Evolutionary conservation across 2,329 filamentous ascomycete species (phyloP).

Genomic region (Diaporthe sp.): DNA sequence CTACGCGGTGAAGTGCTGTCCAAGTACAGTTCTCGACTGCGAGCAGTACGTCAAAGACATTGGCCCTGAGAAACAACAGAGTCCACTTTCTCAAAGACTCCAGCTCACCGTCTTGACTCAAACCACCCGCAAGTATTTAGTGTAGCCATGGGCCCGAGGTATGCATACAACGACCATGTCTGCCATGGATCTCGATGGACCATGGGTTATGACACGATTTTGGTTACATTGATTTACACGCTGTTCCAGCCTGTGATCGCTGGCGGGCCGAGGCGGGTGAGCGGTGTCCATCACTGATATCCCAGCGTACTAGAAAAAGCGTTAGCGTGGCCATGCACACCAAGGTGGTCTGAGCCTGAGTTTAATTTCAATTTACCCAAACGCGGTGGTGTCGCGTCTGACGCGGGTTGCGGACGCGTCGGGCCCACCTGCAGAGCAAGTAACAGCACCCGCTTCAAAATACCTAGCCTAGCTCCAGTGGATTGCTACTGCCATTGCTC

Average conservation of each 20-base stretch:
- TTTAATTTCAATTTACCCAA: neutral
- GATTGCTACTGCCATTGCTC: neutral
- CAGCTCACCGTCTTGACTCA: neutral
- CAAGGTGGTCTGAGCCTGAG: neutral
- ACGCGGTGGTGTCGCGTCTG: conserved; percentile 25
- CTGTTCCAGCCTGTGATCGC: neutral
- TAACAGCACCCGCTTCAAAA: conserved; percentile 9
- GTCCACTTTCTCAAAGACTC: neutral
- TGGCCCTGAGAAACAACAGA: neutral
- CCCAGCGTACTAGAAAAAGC: neutral
- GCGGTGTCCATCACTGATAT: neutral
- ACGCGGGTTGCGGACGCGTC: neutral
- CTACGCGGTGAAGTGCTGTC: neutral
- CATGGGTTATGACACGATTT: neutral
- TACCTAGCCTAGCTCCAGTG: neutral
- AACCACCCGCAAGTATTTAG: neutral
- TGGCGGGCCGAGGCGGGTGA: conserved; percentile 24
- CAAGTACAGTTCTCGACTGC: neutral
- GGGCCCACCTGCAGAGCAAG: conserved; percentile 4
- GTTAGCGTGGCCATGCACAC: neutral
- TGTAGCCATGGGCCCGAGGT: neutral
- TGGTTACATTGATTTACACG: neutral
- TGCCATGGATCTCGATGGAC: neutral
- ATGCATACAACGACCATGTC: neutral
- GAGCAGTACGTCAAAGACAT: neutral